A percentile compares a stretch with the other conserved stretches of the same genome.
phyloP scores from a whole-genome alignment of 2,329 filamentous ascomycete genomes.

The Ceratocystis smalleyi region DNA sequence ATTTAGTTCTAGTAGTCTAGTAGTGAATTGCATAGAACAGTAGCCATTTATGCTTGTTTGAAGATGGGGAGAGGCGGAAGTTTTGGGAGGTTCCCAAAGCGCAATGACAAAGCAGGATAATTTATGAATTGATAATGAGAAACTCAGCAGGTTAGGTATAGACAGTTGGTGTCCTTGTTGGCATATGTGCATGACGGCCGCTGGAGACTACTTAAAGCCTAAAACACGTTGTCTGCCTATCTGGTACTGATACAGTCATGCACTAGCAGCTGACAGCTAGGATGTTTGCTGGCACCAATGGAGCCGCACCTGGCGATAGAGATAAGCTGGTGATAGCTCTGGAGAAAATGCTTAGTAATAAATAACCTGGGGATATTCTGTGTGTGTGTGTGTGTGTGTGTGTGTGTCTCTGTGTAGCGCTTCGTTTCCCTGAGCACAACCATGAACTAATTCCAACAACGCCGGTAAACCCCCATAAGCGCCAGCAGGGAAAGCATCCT shows the following conservation, averaged over 20 bases:
- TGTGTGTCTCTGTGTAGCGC: no score
- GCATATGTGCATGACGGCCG: not conserved
- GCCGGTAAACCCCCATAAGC: not conserved
- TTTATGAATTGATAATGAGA: constrained; percentile 15
- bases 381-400: no score
- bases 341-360: not conserved
- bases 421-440: no score
- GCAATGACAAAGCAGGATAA: constrained; percentile 4
- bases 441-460: not conserved
- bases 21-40: no score
- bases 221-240: no score
- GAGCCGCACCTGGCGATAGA: not conserved
- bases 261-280: not conserved
- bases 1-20: no score
- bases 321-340: not conserved
- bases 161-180: no score
- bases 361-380: not conserved
- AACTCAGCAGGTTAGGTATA: not conserved
- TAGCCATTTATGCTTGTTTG: not conserved
- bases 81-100: not conserved
- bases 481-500: not conserved
- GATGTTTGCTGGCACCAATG: constrained; percentile 7
- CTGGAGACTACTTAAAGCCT: no score
- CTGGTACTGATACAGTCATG: no score
- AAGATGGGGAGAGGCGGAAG: not conserved